These are phyloP conservation scores for Eimeria acervulina DNA, from an alignment of 169 alveolate species.

Conservation along the genomic window DNA sequence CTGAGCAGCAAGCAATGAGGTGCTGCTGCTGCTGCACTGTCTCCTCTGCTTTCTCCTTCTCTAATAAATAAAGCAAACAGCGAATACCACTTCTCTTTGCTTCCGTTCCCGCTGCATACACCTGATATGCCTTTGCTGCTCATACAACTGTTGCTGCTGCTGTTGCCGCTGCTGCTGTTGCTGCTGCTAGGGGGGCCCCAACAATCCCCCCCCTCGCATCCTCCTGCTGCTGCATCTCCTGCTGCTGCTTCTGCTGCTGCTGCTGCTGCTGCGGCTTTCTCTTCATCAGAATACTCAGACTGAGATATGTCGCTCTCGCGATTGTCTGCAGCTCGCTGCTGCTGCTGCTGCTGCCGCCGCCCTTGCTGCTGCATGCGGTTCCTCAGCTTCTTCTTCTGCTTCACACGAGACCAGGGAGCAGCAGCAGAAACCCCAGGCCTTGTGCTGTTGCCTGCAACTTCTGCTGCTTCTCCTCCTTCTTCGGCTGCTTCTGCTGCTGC, in stretches of 20 bases:
- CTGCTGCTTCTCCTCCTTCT: constrained; percentile 6
- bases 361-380: constrained; percentile 61
- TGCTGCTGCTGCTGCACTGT: constrained; percentile 69
- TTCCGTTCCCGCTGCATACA: constrained; percentile 28
- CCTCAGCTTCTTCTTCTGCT: constrained; percentile 64
- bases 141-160: neutral
- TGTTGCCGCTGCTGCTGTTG: neutral
- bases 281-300: neutral
- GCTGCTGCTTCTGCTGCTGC: constrained; percentile 46
- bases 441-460: neutral
- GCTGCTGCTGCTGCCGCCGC: constrained; percentile 2
- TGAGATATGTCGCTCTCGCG: constrained; percentile 34
- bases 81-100: constrained; percentile 90
- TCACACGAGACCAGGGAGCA: neutral
- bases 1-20: constrained; percentile 90
- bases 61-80: constrained; percentile 89
- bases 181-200: neutral
- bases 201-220: neutral
- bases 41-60: constrained; percentile 89
- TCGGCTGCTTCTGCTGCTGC: neutral
- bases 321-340: neutral
- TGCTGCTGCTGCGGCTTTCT: neutral
- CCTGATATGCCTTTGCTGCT: neutral
- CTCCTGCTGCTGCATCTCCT: neutral
- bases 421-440: neutral